These are phyloP conservation scores for Basipetospora chlamydospora DNA, from an alignment of 2,329 filamentous ascomycete genomes.

Conservation along the genomic window DNA sequence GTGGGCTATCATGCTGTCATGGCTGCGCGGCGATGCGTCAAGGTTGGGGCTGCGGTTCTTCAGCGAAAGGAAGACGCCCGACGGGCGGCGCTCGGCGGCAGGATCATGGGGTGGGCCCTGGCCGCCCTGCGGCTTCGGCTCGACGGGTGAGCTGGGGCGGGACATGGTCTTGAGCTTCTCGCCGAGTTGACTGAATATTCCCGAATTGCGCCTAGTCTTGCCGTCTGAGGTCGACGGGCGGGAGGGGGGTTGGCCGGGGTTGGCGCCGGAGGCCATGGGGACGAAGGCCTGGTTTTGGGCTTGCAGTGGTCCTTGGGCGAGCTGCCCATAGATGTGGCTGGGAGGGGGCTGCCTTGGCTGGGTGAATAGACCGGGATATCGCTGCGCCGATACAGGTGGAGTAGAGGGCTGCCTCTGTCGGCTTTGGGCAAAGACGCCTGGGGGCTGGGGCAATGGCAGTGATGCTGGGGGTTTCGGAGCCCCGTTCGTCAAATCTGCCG, in stretches of 20 bases:
- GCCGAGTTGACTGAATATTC: constrained; percentile 4
- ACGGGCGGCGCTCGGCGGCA: constrained; percentile 20
- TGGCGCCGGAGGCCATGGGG: neutral
- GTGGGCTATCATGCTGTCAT: constrained; percentile 2
- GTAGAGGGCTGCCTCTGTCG: no score
- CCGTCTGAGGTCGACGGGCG: neutral
- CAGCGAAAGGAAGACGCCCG: constrained; percentile 23
- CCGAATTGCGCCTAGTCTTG: constrained; percentile 1
- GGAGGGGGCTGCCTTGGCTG: constrained; percentile 9
- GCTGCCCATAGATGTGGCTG: neutral
- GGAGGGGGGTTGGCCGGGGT: neutral
- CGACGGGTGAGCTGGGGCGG: no score
- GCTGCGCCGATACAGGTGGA: constrained; percentile 33
- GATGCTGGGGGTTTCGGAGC: no score
- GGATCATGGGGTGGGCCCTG: no score
- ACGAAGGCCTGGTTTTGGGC: no score
- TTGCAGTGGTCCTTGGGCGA: neutral
- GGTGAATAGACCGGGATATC: constrained; percentile 33
- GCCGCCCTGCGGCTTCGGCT: neutral
- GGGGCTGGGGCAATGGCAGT: neutral
- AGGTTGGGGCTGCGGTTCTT: neutral
- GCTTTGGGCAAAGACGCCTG: no score
- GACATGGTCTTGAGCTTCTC: no score
- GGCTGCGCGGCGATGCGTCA: neutral
- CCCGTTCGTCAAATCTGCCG: no score